Evolutionary conservation across 1,284 basidiomycete species (phyloP).

Genomic region (Ganoderma sinense): DNA sequence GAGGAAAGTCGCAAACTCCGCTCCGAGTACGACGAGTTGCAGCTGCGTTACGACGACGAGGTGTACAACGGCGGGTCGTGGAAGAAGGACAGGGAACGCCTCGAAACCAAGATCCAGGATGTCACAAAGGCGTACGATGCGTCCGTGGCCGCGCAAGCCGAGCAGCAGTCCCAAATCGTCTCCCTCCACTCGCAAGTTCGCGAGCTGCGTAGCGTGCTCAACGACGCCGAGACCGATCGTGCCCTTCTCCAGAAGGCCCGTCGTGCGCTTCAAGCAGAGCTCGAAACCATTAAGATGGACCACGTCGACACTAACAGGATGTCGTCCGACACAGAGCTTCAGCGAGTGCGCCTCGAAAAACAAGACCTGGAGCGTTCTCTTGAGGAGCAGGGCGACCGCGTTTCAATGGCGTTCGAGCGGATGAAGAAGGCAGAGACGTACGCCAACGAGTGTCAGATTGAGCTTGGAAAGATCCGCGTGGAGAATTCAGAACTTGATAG

Average conservation of each 20-base stretch:
- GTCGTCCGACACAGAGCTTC: slow-evolving; percentile 77
- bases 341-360: slow-evolving; percentile 78
- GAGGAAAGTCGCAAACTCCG: slow-evolving; percentile 84
- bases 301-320: slow-evolving; percentile 75
- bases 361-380: slow-evolving; percentile 82
- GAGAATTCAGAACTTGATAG: slow-evolving; percentile 84
- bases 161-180: slow-evolving; percentile 86
- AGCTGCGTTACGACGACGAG: slow-evolving; percentile 80
- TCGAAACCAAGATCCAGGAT: slow-evolving; percentile 84
- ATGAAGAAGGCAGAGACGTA: slow-evolving; percentile 84
- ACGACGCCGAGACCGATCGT: slow-evolving; percentile 86
- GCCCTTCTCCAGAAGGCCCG: slow-evolving; percentile 83
- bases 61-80: slow-evolving; percentile 80
- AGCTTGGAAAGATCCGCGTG: slow-evolving; percentile 75
- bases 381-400: slow-evolving; percentile 81
- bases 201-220: slow-evolving; percentile 80
- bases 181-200: slow-evolving; percentile 85
- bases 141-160: slow-evolving; percentile 74
- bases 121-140: slow-evolving; percentile 82
- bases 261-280: slow-evolving; percentile 79
- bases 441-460: slow-evolving; percentile 77
- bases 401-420: slow-evolving; percentile 74
- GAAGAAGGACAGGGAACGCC: slow-evolving; percentile 87
- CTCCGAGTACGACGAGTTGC: slow-evolving; percentile 80
- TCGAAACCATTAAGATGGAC: slow-evolving; percentile 82